Evolutionary conservation across 192 early-diverging fungal species (phyloP).

Genomic region (Coemansia sp.): DNA sequence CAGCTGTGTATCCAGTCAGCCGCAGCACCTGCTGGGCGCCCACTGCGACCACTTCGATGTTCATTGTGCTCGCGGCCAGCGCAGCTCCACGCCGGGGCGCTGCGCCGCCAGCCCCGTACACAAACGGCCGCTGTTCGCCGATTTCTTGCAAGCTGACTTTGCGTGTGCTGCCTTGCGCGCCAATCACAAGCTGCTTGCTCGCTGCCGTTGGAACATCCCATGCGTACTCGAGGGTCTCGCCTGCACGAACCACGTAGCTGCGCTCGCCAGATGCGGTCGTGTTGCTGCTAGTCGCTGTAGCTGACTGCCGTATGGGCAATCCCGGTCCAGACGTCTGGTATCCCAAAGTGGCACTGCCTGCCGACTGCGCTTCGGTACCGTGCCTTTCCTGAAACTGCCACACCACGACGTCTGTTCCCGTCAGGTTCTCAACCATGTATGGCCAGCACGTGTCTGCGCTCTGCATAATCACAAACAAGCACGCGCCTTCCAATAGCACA

Average conservation of each 20-base stretch:
- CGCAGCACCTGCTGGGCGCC: constrained; percentile 68
- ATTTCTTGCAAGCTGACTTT: constrained; percentile 86
- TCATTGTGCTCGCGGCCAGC: constrained; percentile 47
- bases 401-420: constrained; percentile 61
- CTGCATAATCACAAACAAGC: constrained; percentile 82
- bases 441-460: constrained; percentile 82
- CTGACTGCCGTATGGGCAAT: background rate
- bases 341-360: background rate
- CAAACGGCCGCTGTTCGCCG: constrained; percentile 81
- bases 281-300: background rate
- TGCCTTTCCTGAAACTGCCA: constrained; percentile 61
- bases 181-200: constrained; percentile 73
- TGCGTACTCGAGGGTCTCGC: constrained; percentile 70
- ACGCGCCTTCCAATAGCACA: constrained; percentile 84
- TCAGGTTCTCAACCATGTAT: constrained; percentile 67
- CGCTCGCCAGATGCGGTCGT: constrained; percentile 8
- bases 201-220: constrained; percentile 85
- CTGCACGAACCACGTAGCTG: constrained; percentile 25
- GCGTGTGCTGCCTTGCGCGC: constrained; percentile 72
- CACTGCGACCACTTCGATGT: constrained; percentile 74
- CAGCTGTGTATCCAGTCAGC: constrained; percentile 65
- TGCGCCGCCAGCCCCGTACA: constrained; percentile 59
- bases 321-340: background rate
- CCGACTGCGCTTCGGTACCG: background rate
- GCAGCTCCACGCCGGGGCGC: constrained; percentile 1